Conservation (phyloP, 139 green algal species). For the Volvox reticuliferus region DNA sequence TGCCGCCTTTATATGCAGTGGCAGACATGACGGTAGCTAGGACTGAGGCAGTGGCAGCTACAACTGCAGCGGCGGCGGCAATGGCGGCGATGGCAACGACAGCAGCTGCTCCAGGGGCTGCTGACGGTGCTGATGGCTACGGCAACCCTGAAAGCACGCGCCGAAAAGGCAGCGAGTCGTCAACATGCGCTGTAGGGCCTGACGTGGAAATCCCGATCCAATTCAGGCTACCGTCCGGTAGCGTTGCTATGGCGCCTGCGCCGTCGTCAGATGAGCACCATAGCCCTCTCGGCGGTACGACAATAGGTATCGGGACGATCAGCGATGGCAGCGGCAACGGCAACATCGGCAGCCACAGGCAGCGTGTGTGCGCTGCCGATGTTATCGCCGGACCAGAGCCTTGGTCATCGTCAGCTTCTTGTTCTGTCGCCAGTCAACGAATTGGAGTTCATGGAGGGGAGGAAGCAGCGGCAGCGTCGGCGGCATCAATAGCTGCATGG, state of each 20-base stretch:
- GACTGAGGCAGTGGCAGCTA: background rate
- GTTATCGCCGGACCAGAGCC: background rate
- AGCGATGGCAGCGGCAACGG: background rate
- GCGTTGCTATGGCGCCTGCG: too few relatives aligned
- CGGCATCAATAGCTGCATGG: background rate
- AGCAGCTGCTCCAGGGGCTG: background rate
- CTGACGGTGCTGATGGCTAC: background rate
- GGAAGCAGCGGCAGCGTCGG: background rate
- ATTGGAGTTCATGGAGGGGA: background rate
- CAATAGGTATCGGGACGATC: background rate
- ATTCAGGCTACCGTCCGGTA: background rate
- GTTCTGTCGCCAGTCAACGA: too few relatives aligned
- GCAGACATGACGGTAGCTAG: too few relatives aligned
- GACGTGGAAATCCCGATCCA: too few relatives aligned
- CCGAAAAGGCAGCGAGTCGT: too few relatives aligned
- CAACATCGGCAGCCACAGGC: background rate
- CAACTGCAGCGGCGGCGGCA: background rate
- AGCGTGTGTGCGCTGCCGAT: background rate
- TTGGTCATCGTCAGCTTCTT: background rate
- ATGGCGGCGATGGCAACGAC: background rate
- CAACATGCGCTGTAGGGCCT: too few relatives aligned
- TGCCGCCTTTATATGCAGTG: too few relatives aligned
- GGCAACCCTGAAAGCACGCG: too few relatives aligned
- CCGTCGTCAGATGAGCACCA: background rate
- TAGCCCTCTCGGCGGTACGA: background rate